Base-by-base conservation (phyloP, 306 rosid species). In the Vigna unguiculata region DNA sequence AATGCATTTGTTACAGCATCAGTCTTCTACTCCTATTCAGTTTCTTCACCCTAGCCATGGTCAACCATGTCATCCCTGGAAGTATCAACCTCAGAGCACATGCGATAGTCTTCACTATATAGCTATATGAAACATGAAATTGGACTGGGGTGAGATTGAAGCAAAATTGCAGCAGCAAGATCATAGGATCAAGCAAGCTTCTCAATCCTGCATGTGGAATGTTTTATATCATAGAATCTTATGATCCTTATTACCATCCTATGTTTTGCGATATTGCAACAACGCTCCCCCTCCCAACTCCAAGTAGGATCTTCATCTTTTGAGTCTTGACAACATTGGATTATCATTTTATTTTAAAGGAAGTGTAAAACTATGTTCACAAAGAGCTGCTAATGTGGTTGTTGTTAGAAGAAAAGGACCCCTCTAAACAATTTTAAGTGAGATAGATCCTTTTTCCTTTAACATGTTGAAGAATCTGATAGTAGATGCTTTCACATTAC, bases 341-440 rank as follows among this genome's bases (percentile, higher is more conserved):
- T 47, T 77, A 3, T 28, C 32, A 28, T 28, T 28, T 28, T 11
- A 66, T 55, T 76, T 66, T 24, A 53, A n/a, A 43, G 15, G 38
- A 54, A 67, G 65, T 53, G 48, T 28, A 15, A 28, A 10, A 51
- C 36, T 1, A 21, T 7, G 11, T 51, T 51, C 41, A 38, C 54
- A 53, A 15, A 49, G 63, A 21, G 43, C 10, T 48, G 20, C 1
- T n/a, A 48, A 75, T 8, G 72, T 8, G 34, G 52, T 12, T 8
- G 57, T 17, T 72, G 57, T 43, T 40, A 9, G 45, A 21, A 76
- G 64, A 63, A 76, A 49, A 63, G 19, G 11, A 63, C 22, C 49
- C 43, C 25, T 55, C 36, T 14, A 52, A 52, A 36, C n/a, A n/a
- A 38, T 53, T 10, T 41, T 38, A 65, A 3, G 9, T 40, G 45